These are phyloP conservation scores for Backusella tarrabulga DNA, from an alignment of 192 early-diverging fungal species.

Conservation along the genomic window DNA sequence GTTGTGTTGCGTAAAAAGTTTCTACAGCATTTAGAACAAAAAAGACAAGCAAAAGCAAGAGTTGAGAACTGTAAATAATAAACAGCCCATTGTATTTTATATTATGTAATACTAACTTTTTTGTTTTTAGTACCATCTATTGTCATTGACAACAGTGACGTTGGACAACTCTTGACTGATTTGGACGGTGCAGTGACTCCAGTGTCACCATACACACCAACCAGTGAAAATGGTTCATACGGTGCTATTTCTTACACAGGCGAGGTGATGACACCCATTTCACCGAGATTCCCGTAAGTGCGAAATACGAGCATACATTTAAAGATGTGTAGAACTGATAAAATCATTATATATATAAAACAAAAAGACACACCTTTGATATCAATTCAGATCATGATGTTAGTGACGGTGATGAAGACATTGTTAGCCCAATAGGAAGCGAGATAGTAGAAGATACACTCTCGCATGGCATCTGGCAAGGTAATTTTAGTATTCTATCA, in stretches of 20 bases:
- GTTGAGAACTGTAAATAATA: not conserved
- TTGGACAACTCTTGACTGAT: not conserved
- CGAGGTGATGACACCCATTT: conserved; percentile 1
- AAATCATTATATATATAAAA: not conserved
- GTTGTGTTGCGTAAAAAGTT: conserved; percentile 35
- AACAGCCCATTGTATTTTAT: not conserved
- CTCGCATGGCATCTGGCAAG: not conserved
- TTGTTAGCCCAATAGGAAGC: not conserved
- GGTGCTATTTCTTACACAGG: conserved; percentile 6
- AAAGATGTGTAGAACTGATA: not conserved
- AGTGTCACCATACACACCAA: not conserved
- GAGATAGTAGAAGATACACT: not conserved
- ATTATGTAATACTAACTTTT: not conserved
- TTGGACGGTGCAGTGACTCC: not conserved
- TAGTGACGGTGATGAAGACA: not conserved
- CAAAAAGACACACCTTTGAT: not conserved
- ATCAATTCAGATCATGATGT: not conserved
- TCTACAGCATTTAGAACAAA: conserved; percentile 15
- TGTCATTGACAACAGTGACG: conserved; percentile 21
- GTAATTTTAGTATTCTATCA: not conserved
- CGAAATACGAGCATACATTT: not conserved
- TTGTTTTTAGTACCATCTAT: conserved; percentile 24
- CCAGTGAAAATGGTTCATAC: not conserved
- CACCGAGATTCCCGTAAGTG: not conserved
- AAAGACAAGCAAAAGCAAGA: conserved; percentile 6